phyloP scores from a whole-genome alignment of 257 asterid genomes.

The Capsicum baccatum region DNA sequence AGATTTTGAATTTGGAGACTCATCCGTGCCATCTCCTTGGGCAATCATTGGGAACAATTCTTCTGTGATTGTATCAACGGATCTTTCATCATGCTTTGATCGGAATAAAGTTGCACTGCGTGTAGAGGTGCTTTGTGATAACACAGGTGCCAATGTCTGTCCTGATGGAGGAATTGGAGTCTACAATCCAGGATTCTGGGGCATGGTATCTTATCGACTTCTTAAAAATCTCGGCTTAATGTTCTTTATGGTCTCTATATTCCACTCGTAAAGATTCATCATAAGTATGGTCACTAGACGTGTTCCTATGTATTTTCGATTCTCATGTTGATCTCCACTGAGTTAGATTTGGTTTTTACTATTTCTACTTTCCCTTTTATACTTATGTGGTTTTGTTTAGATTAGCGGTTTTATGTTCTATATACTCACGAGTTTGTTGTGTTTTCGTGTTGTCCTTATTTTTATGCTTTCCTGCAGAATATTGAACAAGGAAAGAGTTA shows the following conservation, averaged over 20 bases:
- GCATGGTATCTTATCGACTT: constrained; percentile 65
- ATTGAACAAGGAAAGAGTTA: constrained; percentile 83
- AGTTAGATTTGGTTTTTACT: neutral
- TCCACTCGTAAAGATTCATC: neutral
- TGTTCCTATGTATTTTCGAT: neutral
- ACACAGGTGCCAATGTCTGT: constrained; percentile 57
- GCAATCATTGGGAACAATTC: constrained; percentile 77
- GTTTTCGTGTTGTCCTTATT: neutral
- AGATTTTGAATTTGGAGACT: constrained; percentile 98
- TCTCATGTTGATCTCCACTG: neutral
- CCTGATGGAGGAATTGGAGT: constrained; percentile 93
- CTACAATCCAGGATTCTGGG: constrained; percentile 97
- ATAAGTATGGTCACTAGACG: neutral
- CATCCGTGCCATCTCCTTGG: constrained; percentile 85
- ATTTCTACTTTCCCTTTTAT: neutral
- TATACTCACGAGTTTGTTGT: neutral
- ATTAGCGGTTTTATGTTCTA: neutral
- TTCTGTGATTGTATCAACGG: constrained; percentile 67
- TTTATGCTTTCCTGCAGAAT: constrained; percentile 56
- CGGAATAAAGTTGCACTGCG: constrained; percentile 83
- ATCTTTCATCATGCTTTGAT: constrained; percentile 80
- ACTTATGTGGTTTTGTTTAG: neutral
- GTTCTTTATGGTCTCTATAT: neutral
- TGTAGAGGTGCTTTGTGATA: constrained; percentile 76
- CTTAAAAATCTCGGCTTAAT: neutral